Evolutionary conservation across 371 early-diverging fungal genomes (phyloP).

Genomic region (Rhizomucor pusillus): DNA sequence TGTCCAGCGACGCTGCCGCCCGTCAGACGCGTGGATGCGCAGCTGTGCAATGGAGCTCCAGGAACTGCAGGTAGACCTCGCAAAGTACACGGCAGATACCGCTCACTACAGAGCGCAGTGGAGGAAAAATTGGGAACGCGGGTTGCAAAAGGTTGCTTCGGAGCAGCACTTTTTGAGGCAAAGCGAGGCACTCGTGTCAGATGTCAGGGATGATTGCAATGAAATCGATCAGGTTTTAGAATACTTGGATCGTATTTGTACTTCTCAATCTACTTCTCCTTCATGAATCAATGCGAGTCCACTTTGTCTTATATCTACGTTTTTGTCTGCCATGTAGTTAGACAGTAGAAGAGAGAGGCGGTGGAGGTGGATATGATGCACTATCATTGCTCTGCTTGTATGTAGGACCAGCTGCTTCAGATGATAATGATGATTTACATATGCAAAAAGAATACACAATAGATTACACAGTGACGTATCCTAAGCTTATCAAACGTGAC

Average conservation of each 20-base stretch:
- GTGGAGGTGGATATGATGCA: too few relatives aligned
- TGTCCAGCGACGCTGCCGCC: constrained; percentile 66
- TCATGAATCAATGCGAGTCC: too few relatives aligned
- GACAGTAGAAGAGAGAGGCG: too few relatives aligned
- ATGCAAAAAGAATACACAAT: too few relatives aligned
- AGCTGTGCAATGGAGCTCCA: constrained; percentile 51
- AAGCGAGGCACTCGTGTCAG: constrained; percentile 63
- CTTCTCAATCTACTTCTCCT: neutral
- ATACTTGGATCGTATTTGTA: constrained; percentile 3
- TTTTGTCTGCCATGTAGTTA: too few relatives aligned
- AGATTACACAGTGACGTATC: too few relatives aligned
- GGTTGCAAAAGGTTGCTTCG: constrained; percentile 73
- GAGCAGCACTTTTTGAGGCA: constrained; percentile 80
- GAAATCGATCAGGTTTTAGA: constrained; percentile 5
- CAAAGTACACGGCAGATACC: constrained; percentile 48
- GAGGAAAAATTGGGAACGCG: constrained; percentile 82
- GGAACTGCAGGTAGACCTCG: constrained; percentile 44
- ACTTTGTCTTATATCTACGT: neutral
- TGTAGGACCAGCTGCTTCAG: too few relatives aligned
- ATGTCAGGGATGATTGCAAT: constrained; percentile 34
- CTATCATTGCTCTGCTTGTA: too few relatives aligned
- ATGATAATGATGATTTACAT: too few relatives aligned
- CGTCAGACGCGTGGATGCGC: constrained; percentile 52
- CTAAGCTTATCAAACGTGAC: too few relatives aligned
- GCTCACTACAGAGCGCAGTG: constrained; percentile 59